Conservation (phyloP, 2,329 filamentous ascomycete species). For the Penicillium sp. region DNA sequence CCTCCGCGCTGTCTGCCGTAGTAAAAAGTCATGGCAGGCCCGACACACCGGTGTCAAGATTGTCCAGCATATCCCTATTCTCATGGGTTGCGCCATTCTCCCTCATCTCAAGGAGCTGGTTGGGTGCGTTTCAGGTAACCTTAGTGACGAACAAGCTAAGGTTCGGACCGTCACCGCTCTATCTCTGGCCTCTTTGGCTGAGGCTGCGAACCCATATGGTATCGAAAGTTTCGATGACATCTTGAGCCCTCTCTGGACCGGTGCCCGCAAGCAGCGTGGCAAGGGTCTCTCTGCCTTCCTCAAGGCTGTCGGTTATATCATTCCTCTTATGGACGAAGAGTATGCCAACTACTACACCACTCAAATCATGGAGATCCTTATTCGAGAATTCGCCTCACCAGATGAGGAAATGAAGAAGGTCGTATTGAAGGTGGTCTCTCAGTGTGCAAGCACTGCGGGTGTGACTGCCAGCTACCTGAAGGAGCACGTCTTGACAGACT, state of each 20-base stretch:
- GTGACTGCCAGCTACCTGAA: conserved; percentile 94
- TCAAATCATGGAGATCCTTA: conserved; percentile 97
- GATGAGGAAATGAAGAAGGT: conserved; percentile 99
- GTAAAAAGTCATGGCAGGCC: conserved; percentile 99
- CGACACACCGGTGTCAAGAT: conserved; percentile 98
- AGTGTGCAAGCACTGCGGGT: conserved; percentile 90
- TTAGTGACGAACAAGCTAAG: conserved; percentile 97
- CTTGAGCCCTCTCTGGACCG: conserved; percentile 94
- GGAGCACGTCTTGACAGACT: conserved; percentile 89
- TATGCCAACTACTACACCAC: conserved; percentile 99
- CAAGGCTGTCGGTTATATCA: conserved; percentile 97
- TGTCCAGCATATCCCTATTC: conserved; percentile 95
- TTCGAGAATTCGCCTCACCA: conserved; percentile 92
- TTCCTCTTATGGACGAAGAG: conserved; percentile 98
- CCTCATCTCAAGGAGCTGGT: conserved; percentile 94
- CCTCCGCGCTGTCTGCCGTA: conserved; percentile 89
- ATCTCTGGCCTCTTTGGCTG: conserved; percentile 89
- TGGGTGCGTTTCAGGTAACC: conserved; percentile 91
- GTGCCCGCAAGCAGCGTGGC: conserved; percentile 90
- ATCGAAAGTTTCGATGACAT: conserved; percentile 99
- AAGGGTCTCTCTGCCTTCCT: conserved; percentile 94
- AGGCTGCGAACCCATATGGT: conserved; percentile 96
- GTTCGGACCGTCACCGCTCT: conserved; percentile 94
- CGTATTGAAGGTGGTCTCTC: conserved; percentile 92
- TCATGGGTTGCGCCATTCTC: conserved; percentile 96